phyloP scores from a whole-genome alignment of 805 yeast genomes.

The Spencermartinsiella europaea region DNA sequence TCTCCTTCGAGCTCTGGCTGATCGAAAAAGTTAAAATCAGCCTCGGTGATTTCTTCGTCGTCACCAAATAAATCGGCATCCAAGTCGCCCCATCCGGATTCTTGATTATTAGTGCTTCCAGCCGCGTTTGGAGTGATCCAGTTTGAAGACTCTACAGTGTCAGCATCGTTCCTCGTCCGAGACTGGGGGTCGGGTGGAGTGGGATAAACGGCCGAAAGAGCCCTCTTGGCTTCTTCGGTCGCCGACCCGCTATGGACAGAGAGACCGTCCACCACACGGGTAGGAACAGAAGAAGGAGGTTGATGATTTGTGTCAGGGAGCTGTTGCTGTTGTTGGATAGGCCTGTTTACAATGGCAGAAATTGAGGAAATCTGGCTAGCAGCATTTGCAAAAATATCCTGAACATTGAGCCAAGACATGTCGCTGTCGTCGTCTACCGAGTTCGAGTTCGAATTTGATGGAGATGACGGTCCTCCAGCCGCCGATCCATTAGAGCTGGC shows the following conservation, averaged over 20 bases:
- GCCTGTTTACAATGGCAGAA: not conserved
- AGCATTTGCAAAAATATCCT: conserved; percentile 21
- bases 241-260: too few species aligned
- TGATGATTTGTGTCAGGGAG: too few species aligned
- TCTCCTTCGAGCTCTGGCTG: conserved; percentile 25
- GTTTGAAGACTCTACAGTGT: conserved; percentile 13
- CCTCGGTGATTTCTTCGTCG: conserved; percentile 36
- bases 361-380: conserved; percentile 14
- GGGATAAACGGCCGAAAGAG: conserved; percentile 26
- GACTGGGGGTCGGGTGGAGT: conserved; percentile 33
- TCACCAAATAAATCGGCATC: conserved; percentile 33
- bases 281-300: not conserved
- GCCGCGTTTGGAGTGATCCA: conserved; percentile 21
- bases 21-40: conserved; percentile 39
- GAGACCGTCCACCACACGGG: not conserved
- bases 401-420: conserved; percentile 17
- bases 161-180: conserved; percentile 7
- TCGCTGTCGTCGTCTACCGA: conserved; percentile 8
- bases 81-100: conserved; percentile 25
- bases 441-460: conserved; percentile 2
- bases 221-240: conserved; percentile 1
- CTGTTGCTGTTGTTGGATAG: not conserved
- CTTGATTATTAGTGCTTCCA: conserved; percentile 3
- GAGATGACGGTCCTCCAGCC: too few species aligned
- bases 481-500: too few species aligned